Conservation (phyloP, 2,329 filamentous ascomycete genomes). For the Passalora sequoiae region DNA sequence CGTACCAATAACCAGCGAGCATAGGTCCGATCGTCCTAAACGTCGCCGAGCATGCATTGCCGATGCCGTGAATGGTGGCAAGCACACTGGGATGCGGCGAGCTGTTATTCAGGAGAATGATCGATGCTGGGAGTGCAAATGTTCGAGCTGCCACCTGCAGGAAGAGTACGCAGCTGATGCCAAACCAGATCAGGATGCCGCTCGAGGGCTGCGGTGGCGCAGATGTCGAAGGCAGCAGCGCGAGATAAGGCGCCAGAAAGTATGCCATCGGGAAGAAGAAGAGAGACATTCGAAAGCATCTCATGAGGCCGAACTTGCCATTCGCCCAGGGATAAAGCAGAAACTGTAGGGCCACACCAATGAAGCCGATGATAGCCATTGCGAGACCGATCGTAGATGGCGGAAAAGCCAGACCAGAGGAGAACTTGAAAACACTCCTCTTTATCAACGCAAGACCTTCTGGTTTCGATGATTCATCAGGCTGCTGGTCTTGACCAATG, state of each 20-base stretch:
- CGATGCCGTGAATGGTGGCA: slow-evolving; percentile 56
- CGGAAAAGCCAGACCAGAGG: slow-evolving; percentile 69
- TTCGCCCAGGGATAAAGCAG: slow-evolving; percentile 66
- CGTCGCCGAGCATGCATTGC: slow-evolving; percentile 51
- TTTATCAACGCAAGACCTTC: slow-evolving; percentile 28
- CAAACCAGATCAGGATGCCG: slow-evolving; percentile 58
- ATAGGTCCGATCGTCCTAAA: slow-evolving; percentile 55
- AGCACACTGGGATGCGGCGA: slow-evolving; percentile 52
- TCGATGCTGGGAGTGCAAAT: slow-evolving; percentile 55
- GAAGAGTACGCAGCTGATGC: slow-evolving; percentile 58
- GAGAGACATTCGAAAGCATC: slow-evolving; percentile 63
- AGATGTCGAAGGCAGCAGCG: slow-evolving; percentile 57
- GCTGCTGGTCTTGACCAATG: slow-evolving; percentile 33
- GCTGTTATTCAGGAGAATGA: slow-evolving; percentile 56
- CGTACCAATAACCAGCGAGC: slow-evolving; percentile 51
- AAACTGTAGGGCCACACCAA: slow-evolving; percentile 70
- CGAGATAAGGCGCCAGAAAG: slow-evolving; percentile 63
- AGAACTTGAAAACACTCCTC: slow-evolving; percentile 53
- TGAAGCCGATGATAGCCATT: slow-evolving; percentile 68
- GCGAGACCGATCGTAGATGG: slow-evolving; percentile 68
- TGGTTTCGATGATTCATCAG: slow-evolving; percentile 21
- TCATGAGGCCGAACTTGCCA: slow-evolving; percentile 60
- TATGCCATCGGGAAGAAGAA: slow-evolving; percentile 68
- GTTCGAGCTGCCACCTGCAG: slow-evolving; percentile 70
- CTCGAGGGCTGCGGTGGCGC: slow-evolving; percentile 46